Percentiles rank a stretch among this genome's conserved stretches.
Conservation (phyloP, 1,284 basidiomycete species). For the Xerocomus amazonicus region DNA sequence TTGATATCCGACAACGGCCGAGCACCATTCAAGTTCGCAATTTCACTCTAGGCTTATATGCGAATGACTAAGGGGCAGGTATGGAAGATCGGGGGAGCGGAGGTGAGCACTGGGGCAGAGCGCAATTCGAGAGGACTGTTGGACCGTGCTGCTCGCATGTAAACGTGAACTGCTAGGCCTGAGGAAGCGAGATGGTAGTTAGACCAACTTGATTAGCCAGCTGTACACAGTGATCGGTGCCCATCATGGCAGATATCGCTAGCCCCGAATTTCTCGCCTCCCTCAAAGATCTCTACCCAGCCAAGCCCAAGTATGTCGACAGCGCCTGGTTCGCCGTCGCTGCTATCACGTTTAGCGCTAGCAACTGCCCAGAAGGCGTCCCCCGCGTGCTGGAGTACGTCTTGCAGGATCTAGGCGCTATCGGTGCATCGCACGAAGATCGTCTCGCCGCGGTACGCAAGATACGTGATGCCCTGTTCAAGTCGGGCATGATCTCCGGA, state of each 20-base stretch:
- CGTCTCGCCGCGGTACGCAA: slow-evolving; percentile 42
- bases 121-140: too few species aligned
- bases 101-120: too few species aligned
- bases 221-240: too few species aligned
- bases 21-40: too few species aligned
- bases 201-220: too few species aligned
- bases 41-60: too few species aligned
- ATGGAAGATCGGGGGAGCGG: too few species aligned
- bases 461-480: slow-evolving; percentile 55
- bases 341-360: slow-evolving; percentile 51
- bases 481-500: slow-evolving; percentile 51
- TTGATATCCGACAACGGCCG: too few species aligned
- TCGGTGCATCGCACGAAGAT: slow-evolving; percentile 32
- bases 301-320: slow-evolving; percentile 8
- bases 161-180: too few species aligned
- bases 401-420: slow-evolving; percentile 39
- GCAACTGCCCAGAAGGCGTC: slow-evolving; percentile 54
- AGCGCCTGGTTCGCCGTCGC: slow-evolving; percentile 59
- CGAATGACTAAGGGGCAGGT: too few species aligned
- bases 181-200: too few species aligned
- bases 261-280: slow-evolving; percentile 24
- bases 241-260: slow-evolving; percentile 19
- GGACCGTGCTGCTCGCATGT: too few species aligned
- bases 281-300: slow-evolving; percentile 26
- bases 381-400: slow-evolving; percentile 49